Percentiles rank a stretch among this genome's conserved stretches.
Conservation (phyloP, 2,329 filamentous ascomycete genomes). For the Aspergillus puulaauensis region DNA sequence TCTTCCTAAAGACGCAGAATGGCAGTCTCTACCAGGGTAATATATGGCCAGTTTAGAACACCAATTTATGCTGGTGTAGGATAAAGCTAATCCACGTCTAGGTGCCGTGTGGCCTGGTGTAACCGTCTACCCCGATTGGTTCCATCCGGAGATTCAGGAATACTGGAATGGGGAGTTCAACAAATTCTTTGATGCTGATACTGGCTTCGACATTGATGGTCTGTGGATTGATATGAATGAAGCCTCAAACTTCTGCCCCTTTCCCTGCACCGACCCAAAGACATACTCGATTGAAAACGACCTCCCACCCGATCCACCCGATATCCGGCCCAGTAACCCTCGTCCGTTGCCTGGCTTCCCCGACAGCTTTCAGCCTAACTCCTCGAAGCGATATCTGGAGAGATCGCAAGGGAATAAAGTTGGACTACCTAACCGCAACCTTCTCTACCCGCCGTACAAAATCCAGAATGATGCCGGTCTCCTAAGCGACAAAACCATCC, state of each 20-base stretch:
- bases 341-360: conserved; percentile 69
- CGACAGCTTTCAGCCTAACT: conserved; percentile 62
- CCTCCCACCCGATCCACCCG: conserved; percentile 59
- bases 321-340: conserved; percentile 60
- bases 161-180: conserved; percentile 72
- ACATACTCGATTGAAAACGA: conserved; percentile 49
- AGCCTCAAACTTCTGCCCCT: conserved; percentile 54
- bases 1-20: conserved; percentile 56
- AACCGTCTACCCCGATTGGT: conserved; percentile 76
- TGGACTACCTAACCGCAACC: conserved; percentile 63
- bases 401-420: conserved; percentile 30
- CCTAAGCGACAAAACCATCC: conserved; percentile 58
- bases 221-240: conserved; percentile 76
- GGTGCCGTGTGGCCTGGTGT: conserved; percentile 78
- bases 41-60: background rate
- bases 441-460: conserved; percentile 64
- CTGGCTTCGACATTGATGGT: conserved; percentile 72
- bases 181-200: conserved; percentile 62
- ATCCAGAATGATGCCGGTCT: conserved; percentile 63
- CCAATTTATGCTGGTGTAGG: background rate
- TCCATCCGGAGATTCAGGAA: conserved; percentile 59
- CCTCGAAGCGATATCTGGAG: conserved; percentile 14
- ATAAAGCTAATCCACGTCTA: conserved; percentile 13
- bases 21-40: conserved; percentile 53
- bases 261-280: conserved; percentile 55